Base-by-base conservation (phyloP, 345 rosid species). In the Dovyalis caffra region DNA sequence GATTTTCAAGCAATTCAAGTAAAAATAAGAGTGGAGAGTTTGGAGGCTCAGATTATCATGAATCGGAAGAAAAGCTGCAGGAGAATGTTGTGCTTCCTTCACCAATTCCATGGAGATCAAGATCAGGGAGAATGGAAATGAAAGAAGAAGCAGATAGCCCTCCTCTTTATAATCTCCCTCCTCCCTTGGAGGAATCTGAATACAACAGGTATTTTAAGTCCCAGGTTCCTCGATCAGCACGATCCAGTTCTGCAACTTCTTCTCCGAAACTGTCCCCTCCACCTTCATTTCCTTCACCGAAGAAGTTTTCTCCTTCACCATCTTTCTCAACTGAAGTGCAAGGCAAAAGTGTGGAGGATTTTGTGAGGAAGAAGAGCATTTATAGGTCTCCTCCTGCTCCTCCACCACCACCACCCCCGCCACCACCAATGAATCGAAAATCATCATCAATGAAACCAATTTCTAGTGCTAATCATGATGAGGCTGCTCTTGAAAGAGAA, bases 101-200 rank as follows among this genome's bases (percentile, higher is more conserved):
- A 40, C 99, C 99, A 26, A 88, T 93, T 74, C 99, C 99, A 9
- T 95, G 99, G 99, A 82, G 90, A 38, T 89, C 99, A 68, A 87
- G 96, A 74, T 93, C 96, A 21, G 92, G 92, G n/a, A 86, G 88
- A 77, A 72, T 88, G 83, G 91, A 88, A 71, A 76, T 75, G 83
- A 85, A 80, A 68, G 87, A 87, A 74, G 88, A 80, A 14, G 49
- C 63, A 34, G 76, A 74, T 28, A 76, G 71, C 69, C 38, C 81
- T 21, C 38, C 81, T 21, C 38, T 45, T 69, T 71, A 43, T 63
- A 25, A 64, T 43, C 70, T 35, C 65, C 64, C 82, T 72, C 68
- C 83, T 28, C 74, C 84, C 12, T 75, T 67, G 80, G 86, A 80
- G 77, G 81, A 85, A 68, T 40, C 78, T 15, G 86, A 83, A 66